Evolutionary conservation across 305 asterid genomes (phyloP).

Genomic region (Fraxinus ornus): DNA sequence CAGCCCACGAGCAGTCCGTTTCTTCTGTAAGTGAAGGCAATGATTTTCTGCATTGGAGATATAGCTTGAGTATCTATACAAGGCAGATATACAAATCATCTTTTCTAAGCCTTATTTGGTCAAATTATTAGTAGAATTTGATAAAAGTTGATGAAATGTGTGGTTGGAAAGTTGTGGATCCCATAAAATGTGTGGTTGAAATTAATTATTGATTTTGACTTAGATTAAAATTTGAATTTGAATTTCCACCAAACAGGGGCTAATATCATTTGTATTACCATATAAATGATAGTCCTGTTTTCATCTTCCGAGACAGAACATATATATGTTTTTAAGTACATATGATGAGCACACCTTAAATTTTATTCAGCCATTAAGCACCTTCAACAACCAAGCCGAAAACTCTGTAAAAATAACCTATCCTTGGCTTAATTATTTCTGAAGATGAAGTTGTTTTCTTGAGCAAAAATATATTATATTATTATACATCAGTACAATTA

Average conservation of each 20-base stretch:
- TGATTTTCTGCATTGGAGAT: slow-evolving; percentile 49
- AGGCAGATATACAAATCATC: background rate
- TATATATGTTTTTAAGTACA: background rate
- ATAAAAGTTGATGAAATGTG: too few relatives aligned
- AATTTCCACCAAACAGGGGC: too few relatives aligned
- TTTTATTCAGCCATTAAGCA: background rate
- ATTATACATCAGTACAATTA: background rate
- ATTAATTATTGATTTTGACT: too few relatives aligned
- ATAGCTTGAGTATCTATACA: background rate
- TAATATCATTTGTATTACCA: background rate
- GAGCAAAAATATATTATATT: background rate
- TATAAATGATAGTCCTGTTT: background rate
- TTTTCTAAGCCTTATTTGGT: background rate
- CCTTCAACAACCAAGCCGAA: background rate
- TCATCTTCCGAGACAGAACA: background rate
- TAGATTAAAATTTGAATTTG: too few relatives aligned
- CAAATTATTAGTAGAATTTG: too few relatives aligned
- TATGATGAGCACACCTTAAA: background rate
- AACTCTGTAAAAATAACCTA: background rate
- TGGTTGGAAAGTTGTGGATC: too few relatives aligned
- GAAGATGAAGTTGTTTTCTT: background rate
- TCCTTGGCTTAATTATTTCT: background rate
- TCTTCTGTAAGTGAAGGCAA: slow-evolving; percentile 68
- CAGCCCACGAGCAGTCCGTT: slow-evolving; percentile 68
- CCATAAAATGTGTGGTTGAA: too few relatives aligned